These are phyloP conservation scores for Lipomyces sp. DNA, from an alignment of 805 yeast species.

Conservation along the genomic window DNA sequence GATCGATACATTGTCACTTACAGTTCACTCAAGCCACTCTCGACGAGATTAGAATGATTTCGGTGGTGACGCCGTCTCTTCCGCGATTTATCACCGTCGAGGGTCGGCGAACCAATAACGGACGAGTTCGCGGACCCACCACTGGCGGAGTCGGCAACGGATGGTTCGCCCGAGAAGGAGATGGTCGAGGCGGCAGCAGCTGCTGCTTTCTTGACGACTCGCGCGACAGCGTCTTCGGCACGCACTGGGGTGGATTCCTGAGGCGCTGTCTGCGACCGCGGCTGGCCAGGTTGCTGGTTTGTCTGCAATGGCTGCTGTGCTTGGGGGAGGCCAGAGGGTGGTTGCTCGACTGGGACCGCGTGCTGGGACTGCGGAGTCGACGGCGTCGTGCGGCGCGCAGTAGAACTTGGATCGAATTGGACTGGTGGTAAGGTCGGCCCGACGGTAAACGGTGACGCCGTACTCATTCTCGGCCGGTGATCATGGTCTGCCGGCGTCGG, in stretches of 20 bases:
- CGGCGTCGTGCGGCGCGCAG: constrained; percentile 25
- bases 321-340: not conserved
- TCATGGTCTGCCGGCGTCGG: not conserved
- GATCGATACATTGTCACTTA: not conserved
- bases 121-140: constrained; percentile 22
- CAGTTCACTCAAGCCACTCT: not conserved
- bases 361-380: not conserved
- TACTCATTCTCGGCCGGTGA: not conserved
- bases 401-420: constrained; percentile 39
- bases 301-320: not conserved
- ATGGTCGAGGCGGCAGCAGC: constrained; percentile 33
- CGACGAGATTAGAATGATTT: constrained; percentile 21
- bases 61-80: constrained; percentile 42
- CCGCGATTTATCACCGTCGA: constrained; percentile 21
- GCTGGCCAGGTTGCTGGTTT: constrained; percentile 5
- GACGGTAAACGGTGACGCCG: constrained; percentile 33
- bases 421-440: constrained; percentile 42
- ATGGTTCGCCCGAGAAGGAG: constrained; percentile 27
- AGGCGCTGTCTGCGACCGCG: constrained; percentile 7
- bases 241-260: constrained; percentile 35
- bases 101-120: constrained; percentile 19
- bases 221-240: constrained; percentile 48
- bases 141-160: constrained; percentile 19
- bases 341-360: not conserved
- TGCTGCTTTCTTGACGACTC: constrained; percentile 38